Evolutionary conservation across 352 stramenopile genomes (phyloP), one percentile per base, ranked within the genome.

Genomic region (Phytophthora vignae): DNA sequence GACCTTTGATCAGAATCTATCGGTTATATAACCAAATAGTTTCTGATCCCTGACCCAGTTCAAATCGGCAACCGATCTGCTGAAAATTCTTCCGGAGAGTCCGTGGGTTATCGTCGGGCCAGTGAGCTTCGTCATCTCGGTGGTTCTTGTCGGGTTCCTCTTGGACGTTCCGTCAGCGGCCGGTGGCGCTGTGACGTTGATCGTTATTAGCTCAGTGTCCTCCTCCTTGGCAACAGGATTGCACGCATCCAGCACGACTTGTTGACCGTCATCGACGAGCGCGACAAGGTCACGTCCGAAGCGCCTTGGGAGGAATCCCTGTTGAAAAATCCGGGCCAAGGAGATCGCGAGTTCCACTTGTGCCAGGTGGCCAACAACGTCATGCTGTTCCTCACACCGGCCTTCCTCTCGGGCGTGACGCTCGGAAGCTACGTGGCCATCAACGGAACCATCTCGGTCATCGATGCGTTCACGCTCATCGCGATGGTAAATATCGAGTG

Each of bases 221-320:
- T 1, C n/a, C n/a, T n/a, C n/a, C 25, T 29, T 5, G 25, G 2
- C 25, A 29, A 29, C 25, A 29, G 25, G 25, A 29, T 29, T 29
- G 25, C 25, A 29, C 25, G 25, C 25, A 29, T 4, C 25, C 25
- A 79, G 25, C 67, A 44, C 7, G 21, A 70, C 29, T 27, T 79
- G 27, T 54, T 79, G 12, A 55, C 15, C 0, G 66, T 77, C 22
- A 87, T 97, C 42, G 53, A 85, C 9, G 75, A 90, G 9, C 84
- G 94, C 6, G 91, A 98, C 22, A 96, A 97, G 75, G 88, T 98
- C 71, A 95, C 96, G 49, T 97, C 93, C 42, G 96, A 98, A 77
- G 88, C 96, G 17, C 79, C 98, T 5, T 71, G 90, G 90, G 81
- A 89, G 54, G 67, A 78, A 8, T 81, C 76, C 31, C 53, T 85